Conservation (phyloP, 73 alveolate species). For the Paramecium pentaurelia region DNA sequence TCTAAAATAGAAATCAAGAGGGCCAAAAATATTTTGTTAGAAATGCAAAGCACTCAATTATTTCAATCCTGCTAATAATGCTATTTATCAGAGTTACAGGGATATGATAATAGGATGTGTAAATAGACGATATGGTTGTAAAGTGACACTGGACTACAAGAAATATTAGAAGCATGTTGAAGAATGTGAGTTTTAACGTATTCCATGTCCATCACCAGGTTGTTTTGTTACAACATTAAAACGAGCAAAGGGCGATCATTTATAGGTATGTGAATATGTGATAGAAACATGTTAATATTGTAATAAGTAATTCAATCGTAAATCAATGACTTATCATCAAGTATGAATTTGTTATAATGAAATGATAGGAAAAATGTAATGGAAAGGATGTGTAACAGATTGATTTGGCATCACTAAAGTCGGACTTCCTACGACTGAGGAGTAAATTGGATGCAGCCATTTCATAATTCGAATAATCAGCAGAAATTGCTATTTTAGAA, state of each 20-base stretch:
- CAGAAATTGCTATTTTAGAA: not conserved
- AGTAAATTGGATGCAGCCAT: not conserved
- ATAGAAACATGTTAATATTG: slow-evolving; percentile 10
- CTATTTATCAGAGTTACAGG: slow-evolving; percentile 1
- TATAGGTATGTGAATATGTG: slow-evolving; percentile 25
- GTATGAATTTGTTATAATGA: not conserved
- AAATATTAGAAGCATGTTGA: slow-evolving; percentile 39
- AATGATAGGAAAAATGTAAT: slow-evolving; percentile 14
- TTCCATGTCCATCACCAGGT: slow-evolving; percentile 40
- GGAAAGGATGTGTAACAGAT: not conserved
- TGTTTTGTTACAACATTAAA: slow-evolving; percentile 45
- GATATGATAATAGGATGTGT: slow-evolving; percentile 38
- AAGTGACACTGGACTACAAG: slow-evolving; percentile 14
- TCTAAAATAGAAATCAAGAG: slow-evolving; percentile 2
- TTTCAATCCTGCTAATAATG: slow-evolving; percentile 45
- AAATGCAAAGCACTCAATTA: slow-evolving; percentile 32
- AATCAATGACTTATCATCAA: slow-evolving; percentile 29
- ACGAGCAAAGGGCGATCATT: not conserved
- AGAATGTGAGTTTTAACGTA: slow-evolving; percentile 30
- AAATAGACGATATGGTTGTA: slow-evolving; percentile 39
- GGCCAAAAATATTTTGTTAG: slow-evolving; percentile 44
- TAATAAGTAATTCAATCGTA: slow-evolving; percentile 37
- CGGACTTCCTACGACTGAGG: slow-evolving; percentile 5
- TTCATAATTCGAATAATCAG: not conserved
- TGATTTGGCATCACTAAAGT: not conserved